Evolutionary conservation across 345 rosid species (phyloP).

Genomic region (Populus simonii): DNA sequence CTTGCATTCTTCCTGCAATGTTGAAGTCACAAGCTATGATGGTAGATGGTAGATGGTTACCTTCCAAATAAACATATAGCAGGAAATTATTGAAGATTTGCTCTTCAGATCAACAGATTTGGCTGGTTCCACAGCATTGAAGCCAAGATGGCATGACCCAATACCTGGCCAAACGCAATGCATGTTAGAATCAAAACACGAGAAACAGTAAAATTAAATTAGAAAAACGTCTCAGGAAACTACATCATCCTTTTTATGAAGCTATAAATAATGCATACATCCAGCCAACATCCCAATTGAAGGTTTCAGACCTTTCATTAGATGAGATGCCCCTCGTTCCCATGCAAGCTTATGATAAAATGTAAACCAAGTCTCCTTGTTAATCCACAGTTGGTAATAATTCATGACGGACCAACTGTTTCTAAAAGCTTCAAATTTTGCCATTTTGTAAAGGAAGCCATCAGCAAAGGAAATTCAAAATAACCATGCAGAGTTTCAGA

Average conservation of each 20-base stretch:
- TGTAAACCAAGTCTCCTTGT: neutral
- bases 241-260: neutral
- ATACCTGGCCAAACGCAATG: conserved; percentile 23
- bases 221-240: too few relatives aligned
- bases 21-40: too few relatives aligned
- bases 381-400: neutral
- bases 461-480: too few relatives aligned
- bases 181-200: neutral
- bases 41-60: too few relatives aligned
- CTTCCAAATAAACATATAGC: too few relatives aligned
- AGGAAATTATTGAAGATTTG: conserved; percentile 51
- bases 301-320: neutral
- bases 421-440: neutral
- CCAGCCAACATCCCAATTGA: neutral
- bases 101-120: conserved; percentile 66
- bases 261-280: neutral
- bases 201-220: neutral
- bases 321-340: neutral
- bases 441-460: neutral
- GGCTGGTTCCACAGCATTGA: conserved; percentile 67
- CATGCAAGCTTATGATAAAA: neutral
- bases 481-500: too few relatives aligned
- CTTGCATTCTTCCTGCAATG: too few relatives aligned
- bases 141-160: conserved; percentile 16
- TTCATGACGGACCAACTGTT: neutral